These are phyloP conservation scores for Xenoacremonium recifei DNA, from an alignment of 2,329 filamentous ascomycete genomes.

Conservation along the genomic window DNA sequence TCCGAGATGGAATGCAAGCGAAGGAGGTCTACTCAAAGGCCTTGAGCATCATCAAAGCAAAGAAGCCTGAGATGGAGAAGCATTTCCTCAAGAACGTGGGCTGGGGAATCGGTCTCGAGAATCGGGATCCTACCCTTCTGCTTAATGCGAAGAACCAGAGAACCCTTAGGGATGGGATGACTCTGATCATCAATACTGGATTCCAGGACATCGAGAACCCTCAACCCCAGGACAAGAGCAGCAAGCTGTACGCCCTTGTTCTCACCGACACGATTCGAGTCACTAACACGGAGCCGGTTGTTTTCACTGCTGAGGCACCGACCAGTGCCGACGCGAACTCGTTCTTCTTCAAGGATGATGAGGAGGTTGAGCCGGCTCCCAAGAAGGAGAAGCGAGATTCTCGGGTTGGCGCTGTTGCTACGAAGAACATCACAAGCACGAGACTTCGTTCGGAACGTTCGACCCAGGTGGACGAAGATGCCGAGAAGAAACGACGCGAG, in stretches of 20 bases:
- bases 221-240: constrained; percentile 84
- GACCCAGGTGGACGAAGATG: constrained; percentile 85
- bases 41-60: constrained; percentile 73
- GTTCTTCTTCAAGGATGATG: constrained; percentile 98
- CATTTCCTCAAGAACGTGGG: constrained; percentile 93
- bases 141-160: constrained; percentile 85
- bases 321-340: constrained; percentile 91
- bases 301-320: constrained; percentile 92
- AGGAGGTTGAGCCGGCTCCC: constrained; percentile 80
- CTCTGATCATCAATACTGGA: constrained; percentile 83
- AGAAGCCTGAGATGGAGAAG: constrained; percentile 93
- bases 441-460: constrained; percentile 86
- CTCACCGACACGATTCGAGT: constrained; percentile 94
- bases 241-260: constrained; percentile 83
- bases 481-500: constrained; percentile 80
- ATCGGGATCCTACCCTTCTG: constrained; percentile 77
- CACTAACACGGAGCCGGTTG: constrained; percentile 70
- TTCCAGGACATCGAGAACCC: constrained; percentile 88
- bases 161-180: constrained; percentile 93
- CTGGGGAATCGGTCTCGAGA: constrained; percentile 89
- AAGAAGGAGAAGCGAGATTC: constrained; percentile 88
- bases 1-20: constrained; percentile 79
- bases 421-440: constrained; percentile 93
- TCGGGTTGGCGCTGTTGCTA: constrained; percentile 81
- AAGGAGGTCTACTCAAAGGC: constrained; percentile 95